Conservation (phyloP, 2,329 filamentous ascomycete genomes). For the Diaporthe capsici region DNA sequence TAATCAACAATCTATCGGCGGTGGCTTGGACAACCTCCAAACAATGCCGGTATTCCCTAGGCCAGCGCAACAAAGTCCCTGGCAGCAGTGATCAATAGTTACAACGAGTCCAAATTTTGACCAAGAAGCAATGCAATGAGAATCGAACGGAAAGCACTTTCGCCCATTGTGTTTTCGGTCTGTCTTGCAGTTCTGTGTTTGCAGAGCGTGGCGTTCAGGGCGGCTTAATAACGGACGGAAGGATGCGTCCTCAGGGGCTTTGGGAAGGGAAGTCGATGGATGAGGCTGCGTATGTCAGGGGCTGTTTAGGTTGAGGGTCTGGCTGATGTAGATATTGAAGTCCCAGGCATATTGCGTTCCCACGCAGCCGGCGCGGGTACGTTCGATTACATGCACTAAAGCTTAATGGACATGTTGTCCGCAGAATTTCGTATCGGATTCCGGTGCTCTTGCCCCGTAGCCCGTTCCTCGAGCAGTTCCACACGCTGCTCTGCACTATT, state of each 20-base stretch:
- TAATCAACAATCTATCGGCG: slow-evolving; percentile 83
- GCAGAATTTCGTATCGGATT: slow-evolving; percentile 32
- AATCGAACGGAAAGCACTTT: background rate
- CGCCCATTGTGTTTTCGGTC: slow-evolving; percentile 10
- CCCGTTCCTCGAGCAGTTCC: background rate
- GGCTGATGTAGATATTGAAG: slow-evolving; percentile 29
- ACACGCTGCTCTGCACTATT: background rate
- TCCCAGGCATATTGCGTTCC: slow-evolving; percentile 3
- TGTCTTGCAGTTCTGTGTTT: slow-evolving; percentile 42
- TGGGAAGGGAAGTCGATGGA: slow-evolving; percentile 3
- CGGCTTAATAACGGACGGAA: background rate
- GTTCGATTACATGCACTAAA: slow-evolving; percentile 37
- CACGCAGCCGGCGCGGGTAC: background rate
- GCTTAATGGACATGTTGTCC: slow-evolving; percentile 36
- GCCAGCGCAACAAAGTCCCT: slow-evolving; percentile 74
- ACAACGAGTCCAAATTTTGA: background rate
- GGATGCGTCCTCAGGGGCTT: background rate
- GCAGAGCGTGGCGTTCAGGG: slow-evolving; percentile 48
- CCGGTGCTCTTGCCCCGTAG: background rate
- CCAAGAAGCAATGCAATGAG: slow-evolving; percentile 31
- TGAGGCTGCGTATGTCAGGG: background rate
- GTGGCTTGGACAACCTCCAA: slow-evolving; percentile 82
- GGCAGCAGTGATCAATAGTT: slow-evolving; percentile 63
- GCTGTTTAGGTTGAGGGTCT: background rate
- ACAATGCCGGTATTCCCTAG: slow-evolving; percentile 90